Evolutionary conservation across 768 basidiomycete genomes (phyloP), one percentile per base, ranked within the genome.

Genomic region (Termitomyces sp.): DNA sequence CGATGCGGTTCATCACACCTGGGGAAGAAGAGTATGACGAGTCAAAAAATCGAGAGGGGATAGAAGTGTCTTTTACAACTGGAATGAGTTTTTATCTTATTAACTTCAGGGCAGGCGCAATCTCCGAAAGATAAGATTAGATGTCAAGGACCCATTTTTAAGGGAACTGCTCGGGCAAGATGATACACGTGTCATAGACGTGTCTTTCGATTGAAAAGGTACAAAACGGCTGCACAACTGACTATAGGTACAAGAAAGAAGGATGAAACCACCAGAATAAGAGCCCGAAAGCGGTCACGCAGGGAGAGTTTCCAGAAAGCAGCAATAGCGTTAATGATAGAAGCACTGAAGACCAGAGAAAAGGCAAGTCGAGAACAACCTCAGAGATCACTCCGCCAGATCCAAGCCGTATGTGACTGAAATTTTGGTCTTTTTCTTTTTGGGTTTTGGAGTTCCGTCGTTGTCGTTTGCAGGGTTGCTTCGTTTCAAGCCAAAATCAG

Each of bases 361-460:
- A 40, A 30, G 6, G 26, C 51, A 52, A 40, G 51, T 40, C 37
- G 26, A 27, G 37, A 53, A 42, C 53, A 55, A 37, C 26, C 24
- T 32, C 10, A 26, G n/a, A 53, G 37, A 37, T 70, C 71, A 92
- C 70, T 92, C 89, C 33, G 87, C 89, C 4, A 92, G 81, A 72
- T 91, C 88, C 61, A 93, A 82, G 49, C 80, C 84, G 56, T 77
- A 69, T 40, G 83, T 82, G 40, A 92, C 72, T 16, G 89, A 93
- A 49, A 91, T 81, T 73, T 91, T 93, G 59, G 85, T 64, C 66
- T 82, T 89, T 66, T 82, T 89, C 76, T 90, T 91, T 62, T 62
- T 68, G 12, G 72, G 72, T 50, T 72, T 68, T n/a, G 60, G 66
- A 26, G 62, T 64, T 40, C 71, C 70, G 42, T 52, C 37, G 30